Base-by-base conservation (phyloP, 23 red algal genomes). In the Gracilariopsis chorda region DNA sequence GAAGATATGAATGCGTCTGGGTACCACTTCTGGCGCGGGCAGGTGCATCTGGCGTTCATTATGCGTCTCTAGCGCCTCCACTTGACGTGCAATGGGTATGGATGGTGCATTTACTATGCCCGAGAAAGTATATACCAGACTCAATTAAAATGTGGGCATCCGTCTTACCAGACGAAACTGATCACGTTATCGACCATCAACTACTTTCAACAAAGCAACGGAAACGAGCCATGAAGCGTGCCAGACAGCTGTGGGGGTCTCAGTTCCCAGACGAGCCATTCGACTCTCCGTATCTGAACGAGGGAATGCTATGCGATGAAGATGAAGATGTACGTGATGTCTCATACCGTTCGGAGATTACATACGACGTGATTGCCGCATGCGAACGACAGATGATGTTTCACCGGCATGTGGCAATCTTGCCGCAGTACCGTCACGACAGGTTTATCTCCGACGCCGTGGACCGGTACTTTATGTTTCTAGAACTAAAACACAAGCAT, bases 1-100 rank as follows among this genome's bases (percentile, higher is more conserved):
- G 80, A 9, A 53, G 80, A 28, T 84, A 84, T 40, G 80, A 84
- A 23, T 36, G n/a, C 3, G 56, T 84, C 24, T 84, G 80, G 80
- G 44, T 84, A 19, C 80, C 80, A 21, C 58, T 84, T 28, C 32
- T 84, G 16, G 37, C 39, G 14, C n/a, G 41, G 62, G 62, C 62
- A 17, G 4, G 3, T 30, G 3, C 1, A 19, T 36, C 41, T 17
- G 62, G 34, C 3, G 5, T 68, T 1, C 5, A 39, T 19, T 1
- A 30, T 9, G 10, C 8, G 33, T 4, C 12, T 2, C 37, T 84
- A 7, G 80, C 59, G 12, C 57, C 80, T 17, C 80, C 80, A 1
- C 12, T 84, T 21, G 80, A 84, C 28, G 58, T 84, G 41, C 56
- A 84, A 62, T 84, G 80, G 80, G 80, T 84, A 37, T 84, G 80